Percentiles rank a stretch among this genome's conserved stretches.
phyloP scores from a whole-genome alignment of 2,329 filamentous ascomycete genomes.

The Hypomyces perniciosus region DNA sequence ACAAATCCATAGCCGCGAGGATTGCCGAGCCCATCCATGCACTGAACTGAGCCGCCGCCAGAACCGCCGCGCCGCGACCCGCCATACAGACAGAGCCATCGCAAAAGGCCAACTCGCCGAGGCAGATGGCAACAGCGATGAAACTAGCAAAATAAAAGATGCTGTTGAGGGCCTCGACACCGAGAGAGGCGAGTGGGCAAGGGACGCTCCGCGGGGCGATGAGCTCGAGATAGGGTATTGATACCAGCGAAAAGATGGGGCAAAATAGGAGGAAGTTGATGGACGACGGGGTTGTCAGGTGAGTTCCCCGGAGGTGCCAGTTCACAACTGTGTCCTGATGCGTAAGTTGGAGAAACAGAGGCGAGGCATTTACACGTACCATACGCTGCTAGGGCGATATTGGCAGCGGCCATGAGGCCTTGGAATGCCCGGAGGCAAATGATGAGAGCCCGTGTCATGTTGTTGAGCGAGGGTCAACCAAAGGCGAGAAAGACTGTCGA shows the following conservation, averaged over 20 bases:
- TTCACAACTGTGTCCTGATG: constrained; percentile 43
- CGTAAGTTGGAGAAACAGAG: not conserved
- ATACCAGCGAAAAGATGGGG: constrained; percentile 48
- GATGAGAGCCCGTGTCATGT: constrained; percentile 15
- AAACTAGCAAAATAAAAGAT: constrained; percentile 56
- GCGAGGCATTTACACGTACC: constrained; percentile 10
- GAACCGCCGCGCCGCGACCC: constrained; percentile 48
- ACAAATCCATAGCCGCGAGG: constrained; percentile 36
- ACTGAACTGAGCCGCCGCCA: constrained; percentile 48
- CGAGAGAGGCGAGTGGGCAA: constrained; percentile 40
- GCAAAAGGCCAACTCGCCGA: constrained; percentile 51
- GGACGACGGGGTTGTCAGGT: constrained; percentile 47
- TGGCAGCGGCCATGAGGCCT: constrained; percentile 14
- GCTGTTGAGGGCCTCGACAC: constrained; percentile 45
- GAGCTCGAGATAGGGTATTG: constrained; percentile 48
- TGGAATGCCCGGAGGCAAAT: constrained; percentile 16
- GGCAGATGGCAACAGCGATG: constrained; percentile 51
- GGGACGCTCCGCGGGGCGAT: constrained; percentile 2
- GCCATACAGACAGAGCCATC: constrained; percentile 50
- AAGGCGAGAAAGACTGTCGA: not conserved
- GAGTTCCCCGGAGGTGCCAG: constrained; percentile 54
- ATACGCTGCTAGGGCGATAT: constrained; percentile 17
- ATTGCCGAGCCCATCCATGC: constrained; percentile 46
- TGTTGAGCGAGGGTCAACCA: not conserved
- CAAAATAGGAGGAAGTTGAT: constrained; percentile 54